phyloP scores from a whole-genome alignment of 257 asterid genomes.

The Lycium ferocissimum region DNA sequence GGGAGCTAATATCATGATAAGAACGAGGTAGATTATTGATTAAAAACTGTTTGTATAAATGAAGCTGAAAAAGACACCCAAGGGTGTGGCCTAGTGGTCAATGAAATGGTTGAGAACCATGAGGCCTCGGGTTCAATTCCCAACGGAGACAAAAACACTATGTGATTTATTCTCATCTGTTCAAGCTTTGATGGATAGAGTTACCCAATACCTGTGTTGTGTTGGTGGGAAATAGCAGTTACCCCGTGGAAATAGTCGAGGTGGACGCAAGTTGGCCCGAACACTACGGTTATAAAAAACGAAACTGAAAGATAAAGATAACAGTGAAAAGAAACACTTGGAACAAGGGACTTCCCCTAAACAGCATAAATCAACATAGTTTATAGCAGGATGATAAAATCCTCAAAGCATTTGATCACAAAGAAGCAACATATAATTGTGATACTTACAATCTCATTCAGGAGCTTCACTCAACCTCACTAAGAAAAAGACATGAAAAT shows the following conservation, averaged over 20 bases:
- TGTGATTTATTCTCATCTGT: too few relatives aligned
- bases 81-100: too few relatives aligned
- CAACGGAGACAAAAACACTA: too few relatives aligned
- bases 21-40: background rate
- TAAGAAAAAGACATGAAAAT: conserved; percentile 15
- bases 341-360: background rate
- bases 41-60: background rate
- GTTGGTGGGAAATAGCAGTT: too few relatives aligned
- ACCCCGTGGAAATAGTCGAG: too few relatives aligned
- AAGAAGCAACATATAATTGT: background rate
- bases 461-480: conserved; percentile 95
- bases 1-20: conserved; percentile 52
- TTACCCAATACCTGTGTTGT: too few relatives aligned
- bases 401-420: background rate
- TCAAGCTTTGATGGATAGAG: too few relatives aligned
- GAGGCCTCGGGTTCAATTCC: too few relatives aligned
- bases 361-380: background rate
- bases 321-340: background rate
- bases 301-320: background rate
- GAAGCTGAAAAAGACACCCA: background rate
- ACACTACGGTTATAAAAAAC: background rate
- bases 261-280: too few relatives aligned
- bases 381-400: background rate
- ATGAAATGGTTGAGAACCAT: too few relatives aligned
- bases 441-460: conserved; percentile 91